Evolutionary conservation across 1,284 basidiomycete species (phyloP).

Genomic region (Rhodotorula sp.): DNA sequence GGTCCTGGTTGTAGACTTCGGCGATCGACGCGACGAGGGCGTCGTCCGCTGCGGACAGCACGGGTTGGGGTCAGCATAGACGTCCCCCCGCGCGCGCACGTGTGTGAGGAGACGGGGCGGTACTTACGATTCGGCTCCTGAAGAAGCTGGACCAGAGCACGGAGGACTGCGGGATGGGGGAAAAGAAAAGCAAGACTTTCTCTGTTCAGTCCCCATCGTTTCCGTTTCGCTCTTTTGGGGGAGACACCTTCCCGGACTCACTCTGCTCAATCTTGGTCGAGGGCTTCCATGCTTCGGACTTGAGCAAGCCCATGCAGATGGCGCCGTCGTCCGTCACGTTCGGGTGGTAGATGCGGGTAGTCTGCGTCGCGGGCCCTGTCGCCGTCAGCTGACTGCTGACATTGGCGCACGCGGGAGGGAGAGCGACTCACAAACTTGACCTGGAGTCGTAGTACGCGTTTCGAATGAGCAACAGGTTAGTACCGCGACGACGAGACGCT

Average conservation of each 20-base stretch:
- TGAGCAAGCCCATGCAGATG: slow-evolving; percentile 60
- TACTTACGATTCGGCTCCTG: slow-evolving; percentile 43
- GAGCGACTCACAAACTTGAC: slow-evolving; percentile 42
- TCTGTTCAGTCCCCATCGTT: no score
- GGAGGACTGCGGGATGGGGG: slow-evolving; percentile 32
- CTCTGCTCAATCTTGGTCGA: slow-evolving; percentile 64
- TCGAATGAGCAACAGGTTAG: not conserved
- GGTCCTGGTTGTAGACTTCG: slow-evolving; percentile 43
- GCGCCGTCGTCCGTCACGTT: slow-evolving; percentile 85
- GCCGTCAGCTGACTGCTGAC: not conserved
- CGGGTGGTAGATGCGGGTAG: slow-evolving; percentile 86
- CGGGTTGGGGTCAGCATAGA: no score
- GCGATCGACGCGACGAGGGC: slow-evolving; percentile 46
- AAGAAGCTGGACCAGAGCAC: slow-evolving; percentile 44
- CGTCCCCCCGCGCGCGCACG: not conserved
- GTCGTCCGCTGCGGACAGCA: slow-evolving; percentile 38
- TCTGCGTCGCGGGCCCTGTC: slow-evolving; percentile 15
- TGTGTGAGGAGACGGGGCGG: not conserved
- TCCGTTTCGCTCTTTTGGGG: no score
- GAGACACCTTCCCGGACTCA: not conserved
- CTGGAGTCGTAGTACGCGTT: slow-evolving; percentile 2
- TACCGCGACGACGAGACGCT: not conserved
- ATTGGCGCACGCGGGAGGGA: not conserved
- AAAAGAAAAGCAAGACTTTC: no score
- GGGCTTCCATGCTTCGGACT: slow-evolving; percentile 73